phyloP scores from a whole-genome alignment of 495 filamentous ascomycete genomes.

The Rostrohypoxylon terebratum region DNA sequence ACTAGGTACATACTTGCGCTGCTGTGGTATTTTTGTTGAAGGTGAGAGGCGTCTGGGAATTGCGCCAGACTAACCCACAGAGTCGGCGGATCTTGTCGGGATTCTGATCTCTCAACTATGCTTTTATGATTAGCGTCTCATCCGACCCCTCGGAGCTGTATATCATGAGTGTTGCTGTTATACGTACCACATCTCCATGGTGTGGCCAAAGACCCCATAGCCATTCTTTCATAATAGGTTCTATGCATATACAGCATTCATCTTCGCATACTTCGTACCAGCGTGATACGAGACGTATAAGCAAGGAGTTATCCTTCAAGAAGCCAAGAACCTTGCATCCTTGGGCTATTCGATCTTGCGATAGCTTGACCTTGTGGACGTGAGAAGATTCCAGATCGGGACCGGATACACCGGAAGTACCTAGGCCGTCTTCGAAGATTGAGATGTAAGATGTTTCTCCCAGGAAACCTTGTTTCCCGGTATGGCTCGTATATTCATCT shows the following conservation, averaged over 20 bases:
- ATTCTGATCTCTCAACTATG: conserved; percentile 43
- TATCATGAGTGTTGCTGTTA: neutral
- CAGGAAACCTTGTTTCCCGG: conserved; percentile 43
- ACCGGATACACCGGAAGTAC: conserved; percentile 30
- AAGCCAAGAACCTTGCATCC: conserved; percentile 49
- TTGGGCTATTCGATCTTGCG: conserved; percentile 46
- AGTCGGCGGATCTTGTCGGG: conserved; percentile 47
- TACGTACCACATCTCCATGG: conserved; percentile 41
- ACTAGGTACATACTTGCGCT: conserved; percentile 28
- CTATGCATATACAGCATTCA: conserved; percentile 44
- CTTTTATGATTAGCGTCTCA: conserved; percentile 19
- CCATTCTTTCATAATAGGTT: conserved; percentile 53
- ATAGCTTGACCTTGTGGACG: conserved; percentile 38
- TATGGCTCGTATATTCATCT: conserved; percentile 21
- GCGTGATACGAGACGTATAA: conserved; percentile 45
- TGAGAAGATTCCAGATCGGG: conserved; percentile 35
- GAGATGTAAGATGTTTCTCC: conserved; percentile 47
- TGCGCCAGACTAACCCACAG: conserved; percentile 48
- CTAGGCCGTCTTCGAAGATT: conserved; percentile 49
- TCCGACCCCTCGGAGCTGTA: neutral
- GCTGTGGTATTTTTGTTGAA: conserved; percentile 45
- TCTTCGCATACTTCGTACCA: conserved; percentile 49
- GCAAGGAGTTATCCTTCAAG: conserved; percentile 41
- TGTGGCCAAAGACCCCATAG: conserved; percentile 43
- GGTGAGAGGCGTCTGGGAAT: conserved; percentile 42